Percentiles rank a stretch among this genome's conserved stretches.
These are phyloP conservation scores for Naganishia sp. DNA, from an alignment of 1,284 basidiomycete species.

Conservation along the genomic window DNA sequence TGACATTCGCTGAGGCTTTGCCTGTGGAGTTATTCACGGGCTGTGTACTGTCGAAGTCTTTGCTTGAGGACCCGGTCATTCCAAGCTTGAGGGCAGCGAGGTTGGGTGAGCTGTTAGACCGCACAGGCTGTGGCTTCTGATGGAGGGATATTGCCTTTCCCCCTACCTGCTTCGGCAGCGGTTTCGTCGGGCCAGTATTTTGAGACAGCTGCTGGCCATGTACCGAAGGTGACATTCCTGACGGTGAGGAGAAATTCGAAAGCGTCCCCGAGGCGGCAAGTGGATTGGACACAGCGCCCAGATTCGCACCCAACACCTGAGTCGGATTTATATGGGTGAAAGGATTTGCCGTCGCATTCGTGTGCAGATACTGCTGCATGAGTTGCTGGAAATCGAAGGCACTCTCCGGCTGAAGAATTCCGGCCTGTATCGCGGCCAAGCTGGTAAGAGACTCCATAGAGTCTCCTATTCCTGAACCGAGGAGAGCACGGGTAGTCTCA, in stretches of 20 bases:
- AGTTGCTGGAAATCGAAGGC: conserved; percentile 52
- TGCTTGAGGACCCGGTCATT: conserved; percentile 3
- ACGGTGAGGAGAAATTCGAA: conserved; percentile 28
- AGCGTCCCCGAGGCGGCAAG: conserved; percentile 53
- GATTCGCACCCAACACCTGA: conserved; percentile 70
- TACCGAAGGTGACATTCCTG: conserved; percentile 38
- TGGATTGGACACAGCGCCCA: conserved; percentile 56
- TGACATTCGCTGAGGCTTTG: neutral
- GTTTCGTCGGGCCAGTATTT: conserved; percentile 36
- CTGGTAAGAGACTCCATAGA: conserved; percentile 1
- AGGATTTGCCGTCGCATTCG: conserved; percentile 51
- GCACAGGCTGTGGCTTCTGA: conserved; percentile 36
- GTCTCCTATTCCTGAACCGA: neutral
- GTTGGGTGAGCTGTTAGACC: conserved; percentile 52
- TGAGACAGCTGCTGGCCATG: conserved; percentile 16
- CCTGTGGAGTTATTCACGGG: neutral
- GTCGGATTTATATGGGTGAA: conserved; percentile 86
- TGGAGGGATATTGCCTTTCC: conserved; percentile 36
- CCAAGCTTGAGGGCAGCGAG: conserved; percentile 42
- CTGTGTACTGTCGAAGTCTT: neutral
- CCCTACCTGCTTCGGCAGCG: conserved; percentile 43
- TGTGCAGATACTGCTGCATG: conserved; percentile 54
- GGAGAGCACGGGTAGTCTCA: conserved; percentile 2
- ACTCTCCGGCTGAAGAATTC: conserved; percentile 25
- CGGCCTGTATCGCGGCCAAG: conserved; percentile 22